Conservation (phyloP, 192 early-diverging fungal genomes). For the Haplosporangium gracile region DNA sequence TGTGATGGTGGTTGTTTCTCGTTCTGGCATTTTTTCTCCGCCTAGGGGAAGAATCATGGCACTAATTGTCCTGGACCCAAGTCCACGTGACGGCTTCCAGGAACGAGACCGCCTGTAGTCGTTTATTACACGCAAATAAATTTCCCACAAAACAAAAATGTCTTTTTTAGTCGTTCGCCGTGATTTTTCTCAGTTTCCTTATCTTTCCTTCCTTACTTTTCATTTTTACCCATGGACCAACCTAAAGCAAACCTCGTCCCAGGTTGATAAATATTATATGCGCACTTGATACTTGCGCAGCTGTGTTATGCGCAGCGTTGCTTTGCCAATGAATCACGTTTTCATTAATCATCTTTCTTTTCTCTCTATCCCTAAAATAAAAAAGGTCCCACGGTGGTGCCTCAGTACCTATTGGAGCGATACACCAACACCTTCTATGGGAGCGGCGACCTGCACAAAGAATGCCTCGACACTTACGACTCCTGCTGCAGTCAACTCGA, state of each 20-base stretch:
- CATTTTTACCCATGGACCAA: not conserved
- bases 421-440: constrained; percentile 40
- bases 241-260: constrained; percentile 42
- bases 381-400: constrained; percentile 45
- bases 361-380: not conserved
- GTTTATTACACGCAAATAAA: no score
- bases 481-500: constrained; percentile 25
- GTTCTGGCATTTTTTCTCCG: no score
- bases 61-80: not conserved
- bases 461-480: constrained; percentile 17
- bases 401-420: constrained; percentile 17
- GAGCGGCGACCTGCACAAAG: constrained; percentile 40
- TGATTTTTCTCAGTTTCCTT: not conserved
- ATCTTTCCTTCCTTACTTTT: not conserved
- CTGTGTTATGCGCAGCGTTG: not conserved
- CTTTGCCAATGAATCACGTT: not conserved
- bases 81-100: not conserved
- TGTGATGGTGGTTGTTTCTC: no score
- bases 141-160: not conserved
- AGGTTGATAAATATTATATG: constrained; percentile 10
- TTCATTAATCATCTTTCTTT: not conserved
- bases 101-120: no score
- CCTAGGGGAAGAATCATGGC: no score
- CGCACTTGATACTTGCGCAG: not conserved
- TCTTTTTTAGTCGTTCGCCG: not conserved